Percentiles rank a stretch among this genome's conserved stretches.
phyloP scores from a whole-genome alignment of 176 grass and related monocot genomes.

The Raddia distichophylla region DNA sequence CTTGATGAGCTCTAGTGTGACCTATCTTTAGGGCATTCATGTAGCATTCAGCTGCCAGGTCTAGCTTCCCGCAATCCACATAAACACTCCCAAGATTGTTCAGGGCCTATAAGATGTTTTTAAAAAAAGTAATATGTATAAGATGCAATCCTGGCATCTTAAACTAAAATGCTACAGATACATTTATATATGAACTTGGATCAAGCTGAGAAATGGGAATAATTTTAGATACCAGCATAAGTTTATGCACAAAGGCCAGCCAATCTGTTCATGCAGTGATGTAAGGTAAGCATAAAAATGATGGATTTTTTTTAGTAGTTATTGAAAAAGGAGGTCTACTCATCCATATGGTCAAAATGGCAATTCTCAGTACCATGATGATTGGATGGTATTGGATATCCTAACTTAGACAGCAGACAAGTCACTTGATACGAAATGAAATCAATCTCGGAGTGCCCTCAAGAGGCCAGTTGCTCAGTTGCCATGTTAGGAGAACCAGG shows the following conservation, averaged over 20 bases:
- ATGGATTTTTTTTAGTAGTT: constrained; percentile 1
- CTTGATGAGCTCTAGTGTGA: constrained; percentile 96
- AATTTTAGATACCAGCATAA: constrained; percentile 4
- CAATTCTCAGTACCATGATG: constrained; percentile 1
- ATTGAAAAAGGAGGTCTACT: background rate
- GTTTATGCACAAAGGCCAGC: background rate
- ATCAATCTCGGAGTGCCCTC: background rate
- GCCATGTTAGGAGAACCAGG: constrained; percentile 39
- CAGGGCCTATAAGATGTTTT: constrained; percentile 70
- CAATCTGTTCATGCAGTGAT: background rate
- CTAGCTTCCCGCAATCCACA: constrained; percentile 91
- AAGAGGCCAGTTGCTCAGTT: constrained; percentile 29
- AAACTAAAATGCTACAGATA: constrained; percentile 8
- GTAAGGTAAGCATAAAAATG: background rate
- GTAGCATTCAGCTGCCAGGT: constrained; percentile 96
- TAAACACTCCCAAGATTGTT: constrained; percentile 99
- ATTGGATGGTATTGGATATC: constrained; percentile 22
- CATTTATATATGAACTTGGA: constrained; percentile 15
- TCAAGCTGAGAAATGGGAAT: background rate
- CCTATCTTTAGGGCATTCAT: constrained; percentile 87
- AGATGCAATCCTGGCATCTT: constrained; percentile 23
- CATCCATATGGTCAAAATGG: constrained; percentile 8
- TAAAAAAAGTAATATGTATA: constrained; percentile 2
- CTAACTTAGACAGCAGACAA: constrained; percentile 28
- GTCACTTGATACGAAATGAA: constrained; percentile 24